Evolutionary conservation across 1,284 basidiomycete species (phyloP).

Genomic region (Ceratobasidium papillatum): DNA sequence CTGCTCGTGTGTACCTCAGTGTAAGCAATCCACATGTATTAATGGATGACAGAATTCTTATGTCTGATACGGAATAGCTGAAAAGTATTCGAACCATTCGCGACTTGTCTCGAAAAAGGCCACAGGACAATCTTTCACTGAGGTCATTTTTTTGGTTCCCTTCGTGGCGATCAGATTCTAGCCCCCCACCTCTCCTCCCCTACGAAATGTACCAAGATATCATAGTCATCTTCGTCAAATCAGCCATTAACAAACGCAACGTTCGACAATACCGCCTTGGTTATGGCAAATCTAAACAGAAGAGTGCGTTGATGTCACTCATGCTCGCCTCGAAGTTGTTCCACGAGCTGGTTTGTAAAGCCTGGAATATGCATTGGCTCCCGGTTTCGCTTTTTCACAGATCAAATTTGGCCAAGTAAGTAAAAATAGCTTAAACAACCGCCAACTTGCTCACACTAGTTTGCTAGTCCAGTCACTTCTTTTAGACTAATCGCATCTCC

Average conservation of each 20-base stretch:
- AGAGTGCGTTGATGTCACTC: neutral
- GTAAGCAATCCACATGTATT: too few species aligned
- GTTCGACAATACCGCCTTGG: neutral
- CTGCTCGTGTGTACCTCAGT: too few species aligned
- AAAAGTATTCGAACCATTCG: too few species aligned
- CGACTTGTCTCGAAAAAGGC: too few species aligned
- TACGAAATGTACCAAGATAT: neutral
- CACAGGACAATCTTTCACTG: too few species aligned
- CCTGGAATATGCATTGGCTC: neutral
- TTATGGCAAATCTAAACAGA: neutral
- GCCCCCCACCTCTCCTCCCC: neutral
- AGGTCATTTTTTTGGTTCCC: too few species aligned
- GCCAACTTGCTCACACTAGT: neutral
- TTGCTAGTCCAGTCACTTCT: neutral
- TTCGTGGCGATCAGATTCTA: too few species aligned
- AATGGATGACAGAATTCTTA: too few species aligned
- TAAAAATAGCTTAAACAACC: neutral
- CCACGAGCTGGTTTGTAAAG: neutral
- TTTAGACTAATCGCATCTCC: neutral
- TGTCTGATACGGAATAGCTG: too few species aligned
- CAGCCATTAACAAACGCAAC: neutral
- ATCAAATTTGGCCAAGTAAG: neutral
- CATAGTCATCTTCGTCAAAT: neutral
- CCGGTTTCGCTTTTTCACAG: neutral
- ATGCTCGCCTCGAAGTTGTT: neutral